phyloP scores from a whole-genome alignment of 768 basidiomycete species.

The Hebeloma cylindrosporum region DNA sequence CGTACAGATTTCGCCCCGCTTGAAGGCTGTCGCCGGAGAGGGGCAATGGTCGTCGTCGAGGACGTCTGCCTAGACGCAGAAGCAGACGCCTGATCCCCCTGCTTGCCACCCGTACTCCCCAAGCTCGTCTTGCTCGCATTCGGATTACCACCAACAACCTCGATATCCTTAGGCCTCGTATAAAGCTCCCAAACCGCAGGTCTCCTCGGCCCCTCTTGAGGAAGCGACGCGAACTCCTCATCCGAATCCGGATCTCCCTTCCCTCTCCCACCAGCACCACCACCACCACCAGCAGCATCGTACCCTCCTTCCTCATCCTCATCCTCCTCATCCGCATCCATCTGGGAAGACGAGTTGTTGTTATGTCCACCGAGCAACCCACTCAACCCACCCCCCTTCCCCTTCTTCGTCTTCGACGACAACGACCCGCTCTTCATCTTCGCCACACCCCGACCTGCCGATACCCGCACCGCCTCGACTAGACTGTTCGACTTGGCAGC shows the following conservation, averaged over 20 bases:
- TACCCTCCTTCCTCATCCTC: neutral
- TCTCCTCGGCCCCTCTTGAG: slow-evolving; percentile 6
- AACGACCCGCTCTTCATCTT: neutral
- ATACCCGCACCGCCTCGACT: no score
- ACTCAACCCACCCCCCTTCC: neutral
- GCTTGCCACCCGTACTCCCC: neutral
- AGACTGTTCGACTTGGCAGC: no score
- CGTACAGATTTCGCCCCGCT: no score
- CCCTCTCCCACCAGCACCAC: neutral
- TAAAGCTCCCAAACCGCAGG: slow-evolving; percentile 15
- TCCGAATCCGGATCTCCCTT: slow-evolving; percentile 16
- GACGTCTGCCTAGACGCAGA: no score
- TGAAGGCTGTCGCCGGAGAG: no score
- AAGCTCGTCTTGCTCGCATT: slow-evolving; percentile 6
- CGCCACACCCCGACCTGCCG: neutral
- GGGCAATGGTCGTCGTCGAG: no score
- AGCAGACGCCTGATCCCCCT: neutral
- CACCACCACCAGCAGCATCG: neutral
- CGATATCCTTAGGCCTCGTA: slow-evolving; percentile 12
- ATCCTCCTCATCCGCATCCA: neutral
- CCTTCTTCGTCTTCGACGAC: slow-evolving; percentile 1
- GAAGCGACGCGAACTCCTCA: slow-evolving; percentile 21
- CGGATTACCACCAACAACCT: no score
- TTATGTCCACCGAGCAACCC: no score
- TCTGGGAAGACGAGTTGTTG: no score